A percentile compares a stretch with the other conserved stretches of the same genome.
These are phyloP conservation scores for Lactifluus piperatus DNA, from an alignment of 768 basidiomycete genomes.

Conservation along the genomic window DNA sequence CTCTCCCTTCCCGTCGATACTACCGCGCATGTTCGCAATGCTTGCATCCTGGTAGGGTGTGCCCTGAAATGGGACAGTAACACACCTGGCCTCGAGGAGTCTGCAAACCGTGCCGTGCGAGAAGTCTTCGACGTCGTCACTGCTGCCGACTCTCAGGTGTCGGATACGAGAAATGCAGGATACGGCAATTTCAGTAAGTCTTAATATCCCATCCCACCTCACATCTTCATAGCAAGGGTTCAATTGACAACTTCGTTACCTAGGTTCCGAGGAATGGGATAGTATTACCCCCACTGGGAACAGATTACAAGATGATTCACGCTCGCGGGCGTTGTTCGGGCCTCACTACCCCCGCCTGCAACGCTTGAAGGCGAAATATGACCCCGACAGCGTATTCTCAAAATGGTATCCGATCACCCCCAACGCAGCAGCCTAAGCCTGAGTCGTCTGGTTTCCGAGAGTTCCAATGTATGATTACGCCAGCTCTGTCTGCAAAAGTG, in stretches of 20 bases:
- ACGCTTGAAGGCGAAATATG: constrained; percentile 30
- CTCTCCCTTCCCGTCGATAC: constrained; percentile 24
- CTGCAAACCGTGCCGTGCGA: background rate
- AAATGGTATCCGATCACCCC: constrained; percentile 30
- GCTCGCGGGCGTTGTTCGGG: constrained; percentile 27
- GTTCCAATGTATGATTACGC: background rate
- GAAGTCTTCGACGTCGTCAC: constrained; percentile 1
- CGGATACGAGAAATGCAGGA: constrained; percentile 1
- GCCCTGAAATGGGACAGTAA: background rate
- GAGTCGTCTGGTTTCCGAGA: background rate
- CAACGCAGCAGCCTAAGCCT: background rate
- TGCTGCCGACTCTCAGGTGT: background rate
- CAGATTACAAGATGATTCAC: background rate
- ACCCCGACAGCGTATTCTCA: constrained; percentile 29
- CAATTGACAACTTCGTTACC: background rate
- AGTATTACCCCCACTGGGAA: background rate
- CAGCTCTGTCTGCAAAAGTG: too few relatives aligned
- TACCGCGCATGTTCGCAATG: constrained; percentile 36
- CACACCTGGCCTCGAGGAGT: background rate
- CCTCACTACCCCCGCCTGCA: constrained; percentile 33
- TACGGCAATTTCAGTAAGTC: constrained; percentile 20
- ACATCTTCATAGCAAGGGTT: background rate
- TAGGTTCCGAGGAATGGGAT: background rate
- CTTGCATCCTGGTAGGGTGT: constrained; percentile 4
- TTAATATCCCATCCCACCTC: too few relatives aligned